Base-by-base conservation (phyloP, 352 stramenopile genomes). In the Phytopythium aichiense region DNA sequence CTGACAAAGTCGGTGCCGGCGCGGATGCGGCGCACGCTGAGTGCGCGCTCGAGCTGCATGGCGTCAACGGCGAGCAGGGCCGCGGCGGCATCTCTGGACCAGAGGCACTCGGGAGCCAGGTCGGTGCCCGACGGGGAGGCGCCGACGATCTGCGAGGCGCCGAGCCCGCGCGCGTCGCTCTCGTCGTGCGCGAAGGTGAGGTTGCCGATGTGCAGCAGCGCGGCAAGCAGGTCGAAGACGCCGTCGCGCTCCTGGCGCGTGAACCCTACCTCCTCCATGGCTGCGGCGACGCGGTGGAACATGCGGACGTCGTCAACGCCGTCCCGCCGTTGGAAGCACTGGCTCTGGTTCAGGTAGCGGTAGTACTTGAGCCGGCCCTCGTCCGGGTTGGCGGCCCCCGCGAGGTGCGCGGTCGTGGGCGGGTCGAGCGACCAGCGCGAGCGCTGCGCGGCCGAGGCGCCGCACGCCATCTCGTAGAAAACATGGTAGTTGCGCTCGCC, bases 141-240 rank as follows among this genome's bases (percentile, higher is more conserved):
- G 4, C 66, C 56, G n/a, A 69, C 60, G 0, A 67, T 68, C 22
- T 74, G 67, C 0, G 74, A 83, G 43, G 79, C 67, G 16, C 69
- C 69, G 59, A 77, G 65, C 23, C 54, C 52, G 16, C 72, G 79
- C 25, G 87, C 77, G 46, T 62, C 80, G 56, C 82, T 73, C 58
- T 89, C 83, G 64, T 93, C 78, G 68, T 91, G 79, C 70, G 92
- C 82, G 57, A 96, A 96, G 20, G 75, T 80, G 33, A 96, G 74
- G 63, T 96, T 96, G 11, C 90, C 89, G 53, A 97, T 86, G 64
- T 97, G 89, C 68, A 97, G 79, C n/a, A 96, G 68, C 20, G 88
- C 88, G 7, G 88, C 88, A 4, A 94, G 49, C 11, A 92, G 71
- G 67, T 92, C 81, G 45, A 95, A 94, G 65, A 95, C 91, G 35